phyloP scores from a whole-genome alignment of 345 rosid species.

The Rhizophora mangle region DNA sequence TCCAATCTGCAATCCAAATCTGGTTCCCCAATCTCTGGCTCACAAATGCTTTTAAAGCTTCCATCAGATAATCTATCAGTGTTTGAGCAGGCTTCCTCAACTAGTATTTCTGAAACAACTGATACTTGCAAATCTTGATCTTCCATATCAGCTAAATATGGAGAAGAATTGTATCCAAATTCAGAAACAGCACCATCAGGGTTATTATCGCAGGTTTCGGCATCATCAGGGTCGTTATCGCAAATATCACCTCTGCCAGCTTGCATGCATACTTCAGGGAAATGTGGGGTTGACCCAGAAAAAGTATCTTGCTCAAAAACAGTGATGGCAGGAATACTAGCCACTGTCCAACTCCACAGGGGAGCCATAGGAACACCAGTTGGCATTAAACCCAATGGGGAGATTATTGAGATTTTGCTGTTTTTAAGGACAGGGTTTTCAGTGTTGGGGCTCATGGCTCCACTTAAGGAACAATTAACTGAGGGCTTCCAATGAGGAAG shows the following conservation, averaged over 20 bases:
- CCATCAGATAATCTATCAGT: conserved; percentile 26
- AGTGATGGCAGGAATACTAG: conserved; percentile 17
- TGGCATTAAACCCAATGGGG: conserved; percentile 31
- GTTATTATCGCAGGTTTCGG: conserved; percentile 2
- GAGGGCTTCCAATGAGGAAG: conserved; percentile 27
- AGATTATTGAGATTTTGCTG: conserved; percentile 4
- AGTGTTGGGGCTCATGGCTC: neutral
- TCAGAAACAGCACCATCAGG: conserved; percentile 14
- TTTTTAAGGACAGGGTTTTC: conserved; percentile 3
- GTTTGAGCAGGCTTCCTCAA: conserved; percentile 33
- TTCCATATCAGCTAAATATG: conserved; percentile 31
- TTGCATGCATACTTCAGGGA: conserved; percentile 15
- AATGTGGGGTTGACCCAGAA: conserved; percentile 14
- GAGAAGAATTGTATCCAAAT: conserved; percentile 20
- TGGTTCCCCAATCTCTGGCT: conserved; percentile 29
- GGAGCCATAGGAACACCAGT: neutral
- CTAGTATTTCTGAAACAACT: conserved; percentile 29
- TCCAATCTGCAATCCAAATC: conserved; percentile 24
- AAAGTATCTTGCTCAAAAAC: conserved; percentile 9
- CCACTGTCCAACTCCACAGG: conserved; percentile 30
- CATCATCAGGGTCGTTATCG: conserved; percentile 8
- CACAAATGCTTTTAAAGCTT: conserved; percentile 27
- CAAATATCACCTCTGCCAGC: conserved; percentile 7
- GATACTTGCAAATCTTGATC: conserved; percentile 42
- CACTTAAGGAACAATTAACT: conserved; percentile 11